A percentile compares a stretch with the other conserved stretches of the same genome.
These are phyloP conservation scores for Aspergillus bombycis DNA, from an alignment of 2,329 filamentous ascomycete species.

Conservation along the genomic window DNA sequence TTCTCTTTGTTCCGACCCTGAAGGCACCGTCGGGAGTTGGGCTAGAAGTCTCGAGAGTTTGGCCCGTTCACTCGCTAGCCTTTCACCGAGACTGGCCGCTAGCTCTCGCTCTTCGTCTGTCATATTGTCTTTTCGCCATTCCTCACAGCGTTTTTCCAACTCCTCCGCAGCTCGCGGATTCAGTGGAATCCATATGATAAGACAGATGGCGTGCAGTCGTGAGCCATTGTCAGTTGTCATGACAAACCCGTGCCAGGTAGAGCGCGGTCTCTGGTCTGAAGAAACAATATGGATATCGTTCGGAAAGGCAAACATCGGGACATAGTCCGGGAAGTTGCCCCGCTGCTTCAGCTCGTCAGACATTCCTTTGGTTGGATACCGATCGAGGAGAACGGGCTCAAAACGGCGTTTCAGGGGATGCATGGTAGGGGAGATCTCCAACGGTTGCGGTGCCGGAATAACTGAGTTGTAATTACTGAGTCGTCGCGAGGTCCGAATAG, in stretches of 20 bases:
- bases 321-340: conserved; percentile 91
- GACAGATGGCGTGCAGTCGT: conserved; percentile 86
- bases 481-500: conserved; percentile 79
- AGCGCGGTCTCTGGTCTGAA: conserved; percentile 86
- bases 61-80: conserved; percentile 83
- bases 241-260: conserved; percentile 98
- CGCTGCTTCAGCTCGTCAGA: conserved; percentile 78
- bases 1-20: conserved; percentile 80
- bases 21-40: conserved; percentile 76
- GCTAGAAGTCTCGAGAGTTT: conserved; percentile 87
- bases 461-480: conserved; percentile 98
- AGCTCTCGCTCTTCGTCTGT: conserved; percentile 95
- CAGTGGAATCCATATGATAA: conserved; percentile 91
- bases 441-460: conserved; percentile 87
- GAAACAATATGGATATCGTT: conserved; percentile 98
- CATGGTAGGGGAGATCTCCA: conserved; percentile 89
- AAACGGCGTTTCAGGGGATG: conserved; percentile 92
- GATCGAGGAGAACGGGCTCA: conserved; percentile 92
- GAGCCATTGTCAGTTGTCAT: conserved; percentile 95
- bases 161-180: conserved; percentile 80
- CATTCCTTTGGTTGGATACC: conserved; percentile 84
- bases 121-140: conserved; percentile 92
- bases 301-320: conserved; percentile 98
- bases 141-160: conserved; percentile 72
- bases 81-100: conserved; percentile 85